phyloP scores from a whole-genome alignment of 108 stramenopile genomes.

The Cyclostephanos tholiformis region DNA sequence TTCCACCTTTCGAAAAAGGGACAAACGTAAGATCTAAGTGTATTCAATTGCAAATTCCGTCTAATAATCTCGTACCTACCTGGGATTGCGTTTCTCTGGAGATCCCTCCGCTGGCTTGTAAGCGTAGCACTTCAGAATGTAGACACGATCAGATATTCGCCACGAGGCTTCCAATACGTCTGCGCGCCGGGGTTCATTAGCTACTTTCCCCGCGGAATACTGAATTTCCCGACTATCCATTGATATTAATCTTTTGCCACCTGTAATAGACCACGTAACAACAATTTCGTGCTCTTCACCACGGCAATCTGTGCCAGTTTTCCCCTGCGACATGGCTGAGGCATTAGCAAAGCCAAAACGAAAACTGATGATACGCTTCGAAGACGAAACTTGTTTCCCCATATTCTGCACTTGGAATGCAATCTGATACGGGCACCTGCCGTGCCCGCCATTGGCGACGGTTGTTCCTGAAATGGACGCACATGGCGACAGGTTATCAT shows the following conservation, averaged over 20 bases:
- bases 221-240: conserved; percentile 76
- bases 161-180: conserved; percentile 66
- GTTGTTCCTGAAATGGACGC: conserved; percentile 13
- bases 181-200: conserved; percentile 36
- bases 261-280: conserved; percentile 75
- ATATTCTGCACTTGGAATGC: conserved; percentile 29
- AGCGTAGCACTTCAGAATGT: conserved; percentile 64
- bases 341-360: conserved; percentile 80
- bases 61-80: background rate
- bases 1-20: conserved; percentile 26
- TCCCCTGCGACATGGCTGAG: conserved; percentile 48
- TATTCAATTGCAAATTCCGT: background rate
- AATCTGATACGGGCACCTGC: conserved; percentile 45
- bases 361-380: conserved; percentile 79
- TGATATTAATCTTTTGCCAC: conserved; percentile 70
- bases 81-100: conserved; percentile 34
- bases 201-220: conserved; percentile 53
- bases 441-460: conserved; percentile 32
- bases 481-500: no score
- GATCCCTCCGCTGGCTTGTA: conserved; percentile 44
- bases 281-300: conserved; percentile 86
- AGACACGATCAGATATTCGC: conserved; percentile 49
- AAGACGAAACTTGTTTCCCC: conserved; percentile 68
- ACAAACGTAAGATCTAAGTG: no score
- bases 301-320: no score